Conservation (phyloP, 129 eudicot species). For the Flaveria ramosissima region DNA sequence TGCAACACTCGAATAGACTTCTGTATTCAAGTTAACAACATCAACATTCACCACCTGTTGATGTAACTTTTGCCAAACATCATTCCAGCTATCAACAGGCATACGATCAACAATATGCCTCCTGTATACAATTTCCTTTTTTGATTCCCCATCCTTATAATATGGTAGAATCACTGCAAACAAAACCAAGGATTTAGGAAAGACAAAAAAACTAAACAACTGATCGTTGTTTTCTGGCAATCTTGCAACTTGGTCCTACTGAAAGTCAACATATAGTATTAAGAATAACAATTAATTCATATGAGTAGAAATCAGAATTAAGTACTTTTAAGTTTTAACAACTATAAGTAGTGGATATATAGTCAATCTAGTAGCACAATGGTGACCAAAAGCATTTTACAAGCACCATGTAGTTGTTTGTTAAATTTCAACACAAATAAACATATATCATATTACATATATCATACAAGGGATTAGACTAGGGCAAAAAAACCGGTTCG, state of each 20-base stretch:
- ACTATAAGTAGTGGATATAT: not conserved
- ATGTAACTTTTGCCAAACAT: slow-evolving; percentile 90
- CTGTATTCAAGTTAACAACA: slow-evolving; percentile 61
- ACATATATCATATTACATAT: not conserved
- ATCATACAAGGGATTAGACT: not conserved
- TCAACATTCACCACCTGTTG: slow-evolving; percentile 91
- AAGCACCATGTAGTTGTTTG: slow-evolving; percentile 5
- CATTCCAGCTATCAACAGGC: slow-evolving; percentile 95
- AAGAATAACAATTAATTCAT: not conserved
- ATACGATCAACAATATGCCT: slow-evolving; percentile 86
- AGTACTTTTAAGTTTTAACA: not conserved
- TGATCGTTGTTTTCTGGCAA: not conserved
- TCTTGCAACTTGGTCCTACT: slow-evolving; percentile 8
- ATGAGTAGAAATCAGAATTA: not conserved
- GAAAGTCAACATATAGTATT: not conserved
- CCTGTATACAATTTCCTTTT: slow-evolving; percentile 58
- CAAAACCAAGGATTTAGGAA: slow-evolving; percentile 9
- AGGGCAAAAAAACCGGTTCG: too few relatives aligned
- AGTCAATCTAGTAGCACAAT: slow-evolving; percentile 12
- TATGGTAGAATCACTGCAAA: slow-evolving; percentile 84
- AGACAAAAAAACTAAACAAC: not conserved
- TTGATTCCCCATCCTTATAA: slow-evolving; percentile 58
- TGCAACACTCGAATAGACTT: slow-evolving; percentile 74
- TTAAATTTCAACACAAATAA: not conserved
- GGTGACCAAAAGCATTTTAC: slow-evolving; percentile 9